Conservation (phyloP, 345 rosid genomes). For the Boechera divaricarpa region DNA sequence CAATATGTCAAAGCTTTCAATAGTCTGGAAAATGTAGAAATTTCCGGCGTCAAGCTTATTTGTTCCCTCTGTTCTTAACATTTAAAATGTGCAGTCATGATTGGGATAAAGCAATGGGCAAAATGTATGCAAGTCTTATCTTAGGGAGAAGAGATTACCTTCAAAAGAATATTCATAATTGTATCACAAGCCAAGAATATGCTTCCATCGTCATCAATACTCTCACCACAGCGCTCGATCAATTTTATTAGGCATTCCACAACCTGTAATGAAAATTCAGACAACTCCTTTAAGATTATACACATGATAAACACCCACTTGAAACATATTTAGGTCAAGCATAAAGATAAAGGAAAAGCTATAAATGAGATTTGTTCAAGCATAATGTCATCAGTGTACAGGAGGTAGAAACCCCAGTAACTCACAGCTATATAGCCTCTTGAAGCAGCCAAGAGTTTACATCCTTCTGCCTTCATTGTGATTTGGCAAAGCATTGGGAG, state of each 20-base stretch:
- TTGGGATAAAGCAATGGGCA: not conserved
- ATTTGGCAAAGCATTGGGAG: conserved; percentile 92
- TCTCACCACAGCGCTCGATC: conserved; percentile 48
- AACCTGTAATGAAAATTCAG: conserved; percentile 55
- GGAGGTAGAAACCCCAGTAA: conserved; percentile 28
- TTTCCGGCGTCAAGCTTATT: conserved; percentile 52
- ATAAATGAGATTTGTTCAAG: not conserved
- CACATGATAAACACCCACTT: conserved; percentile 5
- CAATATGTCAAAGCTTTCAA: conserved; percentile 68
- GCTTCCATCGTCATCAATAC: conserved; percentile 53
- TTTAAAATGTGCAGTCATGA: conserved; percentile 4
- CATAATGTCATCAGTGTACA: not conserved
- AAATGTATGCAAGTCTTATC: conserved; percentile 14
- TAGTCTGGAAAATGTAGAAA: conserved; percentile 50
- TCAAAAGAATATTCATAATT: conserved; percentile 77
- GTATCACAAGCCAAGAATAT: conserved; percentile 89
- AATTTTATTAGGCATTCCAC: conserved; percentile 70
- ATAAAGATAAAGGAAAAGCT: not conserved
- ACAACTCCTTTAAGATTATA: not conserved
- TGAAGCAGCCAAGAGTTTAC: conserved; percentile 60
- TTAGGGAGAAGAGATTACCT: conserved; percentile 54
- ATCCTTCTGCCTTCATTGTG: conserved; percentile 74
- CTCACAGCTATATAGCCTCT: conserved; percentile 74
- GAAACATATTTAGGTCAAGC: conserved; percentile 11
- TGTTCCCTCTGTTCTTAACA: conserved; percentile 56